Conservation (phyloP, 306 rosid species). For the Dalbergia cultrata region DNA sequence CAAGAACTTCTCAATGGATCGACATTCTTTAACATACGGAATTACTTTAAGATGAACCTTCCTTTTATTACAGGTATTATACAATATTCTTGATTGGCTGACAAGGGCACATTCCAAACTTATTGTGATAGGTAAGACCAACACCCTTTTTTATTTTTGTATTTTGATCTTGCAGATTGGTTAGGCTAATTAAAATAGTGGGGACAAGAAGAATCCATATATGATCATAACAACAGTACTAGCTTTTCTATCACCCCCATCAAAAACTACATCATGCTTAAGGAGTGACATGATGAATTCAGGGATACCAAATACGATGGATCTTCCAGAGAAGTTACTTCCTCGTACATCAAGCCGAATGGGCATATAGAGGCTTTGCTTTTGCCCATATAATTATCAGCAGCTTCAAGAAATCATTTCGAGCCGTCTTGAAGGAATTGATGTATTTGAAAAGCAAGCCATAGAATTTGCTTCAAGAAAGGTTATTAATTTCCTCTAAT, state of each 20-base stretch:
- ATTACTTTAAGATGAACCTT: conserved; percentile 6
- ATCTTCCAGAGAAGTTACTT: conserved; percentile 97
- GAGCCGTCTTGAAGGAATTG: conserved; percentile 83
- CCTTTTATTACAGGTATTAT: conserved; percentile 69
- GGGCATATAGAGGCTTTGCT: conserved; percentile 97
- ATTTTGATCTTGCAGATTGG: conserved; percentile 35
- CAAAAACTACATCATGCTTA: conserved; percentile 18
- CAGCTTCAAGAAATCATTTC: conserved; percentile 96
- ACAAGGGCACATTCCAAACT: conserved; percentile 89
- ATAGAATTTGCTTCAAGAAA: conserved; percentile 91
- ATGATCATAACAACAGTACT: conserved; percentile 26
- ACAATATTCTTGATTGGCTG: conserved; percentile 99
- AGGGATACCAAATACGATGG: conserved; percentile 99
- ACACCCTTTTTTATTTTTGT: conserved; percentile 9
- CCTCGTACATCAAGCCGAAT: conserved; percentile 98
- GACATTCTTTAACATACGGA: conserved; percentile 12
- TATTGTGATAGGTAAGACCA: conserved; percentile 77
- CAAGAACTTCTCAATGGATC: conserved; percentile 40
- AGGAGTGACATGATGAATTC: conserved; percentile 43
- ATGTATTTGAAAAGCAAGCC: conserved; percentile 90
- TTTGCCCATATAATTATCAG: conserved; percentile 90
- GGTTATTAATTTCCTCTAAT: conserved; percentile 49
- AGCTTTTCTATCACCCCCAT: neutral
- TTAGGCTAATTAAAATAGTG: neutral
- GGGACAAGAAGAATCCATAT: conserved; percentile 30